phyloP scores from a whole-genome alignment of 2,329 filamentous ascomycete genomes.

The Cladosporium halotolerans region DNA sequence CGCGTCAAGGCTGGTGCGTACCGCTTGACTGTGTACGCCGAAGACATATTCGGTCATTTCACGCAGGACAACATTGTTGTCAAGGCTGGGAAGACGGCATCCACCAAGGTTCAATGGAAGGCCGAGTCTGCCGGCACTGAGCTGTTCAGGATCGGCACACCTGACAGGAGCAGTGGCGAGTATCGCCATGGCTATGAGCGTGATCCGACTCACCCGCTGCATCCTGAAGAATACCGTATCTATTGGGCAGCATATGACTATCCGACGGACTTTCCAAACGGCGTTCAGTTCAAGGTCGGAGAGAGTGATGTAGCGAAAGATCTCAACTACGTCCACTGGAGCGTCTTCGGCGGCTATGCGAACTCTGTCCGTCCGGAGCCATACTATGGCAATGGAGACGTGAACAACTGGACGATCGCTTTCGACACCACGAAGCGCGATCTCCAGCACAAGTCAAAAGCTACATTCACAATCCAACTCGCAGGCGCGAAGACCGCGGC shows the following conservation, averaged over 20 bases:
- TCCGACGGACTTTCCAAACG: constrained; percentile 51
- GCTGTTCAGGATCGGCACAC: constrained; percentile 57
- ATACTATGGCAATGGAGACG: constrained; percentile 40
- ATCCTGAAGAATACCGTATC: constrained; percentile 53
- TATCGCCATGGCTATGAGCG: constrained; percentile 52
- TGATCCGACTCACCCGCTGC: constrained; percentile 44
- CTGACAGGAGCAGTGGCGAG: constrained; percentile 56
- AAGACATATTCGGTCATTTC: constrained; percentile 56
- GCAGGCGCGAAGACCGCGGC: constrained; percentile 57
- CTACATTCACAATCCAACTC: constrained; percentile 57
- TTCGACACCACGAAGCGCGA: constrained; percentile 44
- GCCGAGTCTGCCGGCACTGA: constrained; percentile 53
- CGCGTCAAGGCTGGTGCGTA: constrained; percentile 54
- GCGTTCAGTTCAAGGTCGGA: constrained; percentile 54
- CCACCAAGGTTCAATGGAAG: constrained; percentile 42
- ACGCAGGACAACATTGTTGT: constrained; percentile 47
- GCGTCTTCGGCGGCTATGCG: constrained; percentile 52
- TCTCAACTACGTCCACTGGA: constrained; percentile 62
- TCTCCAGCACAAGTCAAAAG: constrained; percentile 37
- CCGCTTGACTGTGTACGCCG: constrained; percentile 57
- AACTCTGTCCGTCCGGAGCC: constrained; percentile 42
- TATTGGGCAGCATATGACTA: constrained; percentile 60
- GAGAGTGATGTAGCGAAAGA: constrained; percentile 44
- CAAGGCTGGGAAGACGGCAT: constrained; percentile 36
- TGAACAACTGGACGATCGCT: constrained; percentile 56